These are phyloP conservation scores for Aeschynomene evenia DNA, from an alignment of 306 rosid genomes.

Conservation along the genomic window DNA sequence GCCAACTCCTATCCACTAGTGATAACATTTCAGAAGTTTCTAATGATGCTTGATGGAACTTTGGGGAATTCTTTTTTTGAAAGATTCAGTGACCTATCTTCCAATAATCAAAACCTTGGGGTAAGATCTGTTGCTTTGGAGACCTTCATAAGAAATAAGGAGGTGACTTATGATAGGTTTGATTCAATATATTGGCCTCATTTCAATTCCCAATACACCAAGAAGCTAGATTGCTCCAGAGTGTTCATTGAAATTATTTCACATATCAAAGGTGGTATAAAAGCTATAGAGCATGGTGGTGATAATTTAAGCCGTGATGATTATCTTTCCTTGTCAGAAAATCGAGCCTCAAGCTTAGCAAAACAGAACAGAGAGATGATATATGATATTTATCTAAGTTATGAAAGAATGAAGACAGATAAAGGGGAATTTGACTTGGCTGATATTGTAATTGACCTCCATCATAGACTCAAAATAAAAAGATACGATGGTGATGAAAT, in stretches of 20 bases:
- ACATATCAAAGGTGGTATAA: conserved; percentile 65
- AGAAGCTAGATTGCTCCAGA: conserved; percentile 55
- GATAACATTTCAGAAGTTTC: conserved; percentile 69
- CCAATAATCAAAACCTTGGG: conserved; percentile 24
- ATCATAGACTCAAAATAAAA: conserved; percentile 44
- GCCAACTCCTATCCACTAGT: conserved; percentile 62
- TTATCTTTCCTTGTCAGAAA: conserved; percentile 45
- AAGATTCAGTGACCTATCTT: conserved; percentile 43
- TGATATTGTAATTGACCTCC: conserved; percentile 70
- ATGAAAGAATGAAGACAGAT: conserved; percentile 63
- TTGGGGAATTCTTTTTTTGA: conserved; percentile 66
- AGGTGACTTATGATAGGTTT: conserved; percentile 68
- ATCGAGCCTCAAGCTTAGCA: conserved; percentile 47
- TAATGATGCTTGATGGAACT: conserved; percentile 86
- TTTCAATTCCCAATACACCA: conserved; percentile 54
- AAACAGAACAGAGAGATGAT: conserved; percentile 46
- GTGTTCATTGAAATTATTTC: conserved; percentile 75
- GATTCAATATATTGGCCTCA: conserved; percentile 68
- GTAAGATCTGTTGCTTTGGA: conserved; percentile 54
- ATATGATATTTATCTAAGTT: conserved; percentile 55
- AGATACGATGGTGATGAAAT: conserved; percentile 52
- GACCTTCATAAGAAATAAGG: conserved; percentile 52
- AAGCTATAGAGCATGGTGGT: conserved; percentile 35
- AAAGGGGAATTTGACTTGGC: conserved; percentile 73
- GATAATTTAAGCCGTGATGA: conserved; percentile 52